Percentiles rank a stretch among this genome's conserved stretches.
Conservation (phyloP, 2,329 filamentous ascomycete species). For the Torrubiella hemipterigena region DNA sequence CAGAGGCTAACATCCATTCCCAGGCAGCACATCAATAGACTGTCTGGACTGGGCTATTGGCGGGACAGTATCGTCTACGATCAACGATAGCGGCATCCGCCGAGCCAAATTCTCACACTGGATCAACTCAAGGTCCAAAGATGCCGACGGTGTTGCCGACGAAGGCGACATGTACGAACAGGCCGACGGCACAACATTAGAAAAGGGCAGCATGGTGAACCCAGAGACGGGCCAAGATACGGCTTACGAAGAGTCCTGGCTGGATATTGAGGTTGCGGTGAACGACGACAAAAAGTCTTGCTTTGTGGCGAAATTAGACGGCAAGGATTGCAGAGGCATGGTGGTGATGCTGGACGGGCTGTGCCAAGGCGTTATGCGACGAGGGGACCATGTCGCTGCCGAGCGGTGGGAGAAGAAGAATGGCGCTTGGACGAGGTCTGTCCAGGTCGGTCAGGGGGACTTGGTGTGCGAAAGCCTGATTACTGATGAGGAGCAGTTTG, state of each 20-base stretch:
- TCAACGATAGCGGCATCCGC: slow-evolving; percentile 14
- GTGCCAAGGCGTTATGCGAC: slow-evolving; percentile 43
- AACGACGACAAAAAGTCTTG: slow-evolving; percentile 12
- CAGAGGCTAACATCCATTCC: too few relatives aligned
- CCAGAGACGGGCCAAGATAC: slow-evolving; percentile 36
- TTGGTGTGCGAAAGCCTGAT: slow-evolving; percentile 21
- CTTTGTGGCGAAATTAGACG: slow-evolving; percentile 28
- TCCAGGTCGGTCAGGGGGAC: slow-evolving; percentile 19
- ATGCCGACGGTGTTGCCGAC: slow-evolving; percentile 31
- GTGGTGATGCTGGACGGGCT: slow-evolving; percentile 40
- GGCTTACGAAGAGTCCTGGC: slow-evolving; percentile 58
- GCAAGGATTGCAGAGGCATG: slow-evolving; percentile 29
- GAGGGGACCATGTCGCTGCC: slow-evolving; percentile 26
- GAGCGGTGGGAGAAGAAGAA: slow-evolving; percentile 42
- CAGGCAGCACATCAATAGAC: slow-evolving; percentile 6
- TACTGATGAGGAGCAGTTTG: slow-evolving; percentile 6
- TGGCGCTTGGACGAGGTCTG: slow-evolving; percentile 21
- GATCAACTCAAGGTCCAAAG: slow-evolving; percentile 39
- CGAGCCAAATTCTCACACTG: slow-evolving; percentile 44
- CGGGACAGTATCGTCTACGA: slow-evolving; percentile 33
- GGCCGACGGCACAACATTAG: slow-evolving; percentile 30
- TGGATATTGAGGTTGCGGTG: slow-evolving; percentile 25
- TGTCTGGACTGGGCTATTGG: slow-evolving; percentile 55
- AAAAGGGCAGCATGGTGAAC: slow-evolving; percentile 49
- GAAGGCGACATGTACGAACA: slow-evolving; percentile 43